Percentiles rank a stretch among this genome's conserved stretches.
Evolutionary conservation across 2,329 filamentous ascomycete species (phyloP).

Genomic region (Penicillium digitatum): DNA sequence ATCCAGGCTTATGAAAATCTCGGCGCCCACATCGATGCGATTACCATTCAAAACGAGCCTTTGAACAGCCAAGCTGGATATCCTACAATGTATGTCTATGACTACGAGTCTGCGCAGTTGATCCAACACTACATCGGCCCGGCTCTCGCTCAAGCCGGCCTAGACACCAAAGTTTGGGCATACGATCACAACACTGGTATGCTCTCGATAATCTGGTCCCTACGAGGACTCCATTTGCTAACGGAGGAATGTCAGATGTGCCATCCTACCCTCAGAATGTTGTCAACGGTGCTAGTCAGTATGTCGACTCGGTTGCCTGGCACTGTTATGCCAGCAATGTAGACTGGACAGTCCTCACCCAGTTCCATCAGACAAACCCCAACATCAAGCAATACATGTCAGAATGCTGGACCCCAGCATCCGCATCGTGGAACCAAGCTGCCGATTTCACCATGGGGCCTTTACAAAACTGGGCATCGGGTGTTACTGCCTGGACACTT

Average conservation of each 20-base stretch:
- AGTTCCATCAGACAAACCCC: conserved; percentile 34
- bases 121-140: conserved; percentile 31
- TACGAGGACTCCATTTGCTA: not conserved
- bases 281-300: conserved; percentile 27
- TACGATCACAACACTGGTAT: conserved; percentile 40
- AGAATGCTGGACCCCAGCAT: conserved; percentile 36
- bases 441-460: conserved; percentile 30
- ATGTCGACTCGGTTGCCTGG: conserved; percentile 36
- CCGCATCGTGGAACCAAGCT: conserved; percentile 25
- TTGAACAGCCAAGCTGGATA: conserved; percentile 38
- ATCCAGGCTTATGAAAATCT: conserved; percentile 33
- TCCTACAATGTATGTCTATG: conserved; percentile 39
- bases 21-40: conserved; percentile 35
- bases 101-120: conserved; percentile 34
- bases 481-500: conserved; percentile 31
- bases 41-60: conserved; percentile 41
- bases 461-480: conserved; percentile 31
- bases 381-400: conserved; percentile 40
- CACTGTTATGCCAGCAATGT: conserved; percentile 39
- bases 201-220: not conserved
- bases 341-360: conserved; percentile 34
- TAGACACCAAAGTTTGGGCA: conserved; percentile 31
- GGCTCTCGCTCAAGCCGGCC: conserved; percentile 23
- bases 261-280: conserved; percentile 35
- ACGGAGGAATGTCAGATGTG: conserved; percentile 20